Conservation (phyloP, 495 filamentous ascomycete species). For the Symbiotaphrina buchneri region DNA sequence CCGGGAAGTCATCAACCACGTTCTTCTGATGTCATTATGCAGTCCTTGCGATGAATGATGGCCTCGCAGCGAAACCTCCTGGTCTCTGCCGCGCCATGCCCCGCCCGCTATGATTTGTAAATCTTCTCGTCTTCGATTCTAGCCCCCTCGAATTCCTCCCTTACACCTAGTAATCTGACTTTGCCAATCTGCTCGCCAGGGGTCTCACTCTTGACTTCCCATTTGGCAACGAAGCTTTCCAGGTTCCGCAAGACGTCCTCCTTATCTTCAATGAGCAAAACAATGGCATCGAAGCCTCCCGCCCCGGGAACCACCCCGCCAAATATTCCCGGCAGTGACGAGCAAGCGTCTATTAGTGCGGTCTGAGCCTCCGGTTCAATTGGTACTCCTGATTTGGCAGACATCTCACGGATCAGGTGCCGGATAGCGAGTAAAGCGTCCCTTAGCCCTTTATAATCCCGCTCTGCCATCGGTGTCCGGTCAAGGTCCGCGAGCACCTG, state of each 20-base stretch:
- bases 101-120: no score
- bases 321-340: constrained; percentile 50
- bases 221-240: constrained; percentile 35
- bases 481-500: constrained; percentile 21
- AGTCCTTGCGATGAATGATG: no score
- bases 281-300: constrained; percentile 84
- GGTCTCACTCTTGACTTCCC: constrained; percentile 30
- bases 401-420: constrained; percentile 50
- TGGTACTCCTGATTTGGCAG: constrained; percentile 46
- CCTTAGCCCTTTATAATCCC: constrained; percentile 5
- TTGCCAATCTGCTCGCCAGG: constrained; percentile 37
- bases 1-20: no score
- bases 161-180: constrained; percentile 57
- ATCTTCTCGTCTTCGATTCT: constrained; percentile 35
- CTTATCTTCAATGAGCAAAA: constrained; percentile 55
- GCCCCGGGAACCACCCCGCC: constrained; percentile 89
- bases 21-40: no score
- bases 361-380: constrained; percentile 84
- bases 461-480: neutral
- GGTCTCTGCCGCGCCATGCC: no score
- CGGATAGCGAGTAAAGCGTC: constrained; percentile 27
- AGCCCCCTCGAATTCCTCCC: constrained; percentile 74
- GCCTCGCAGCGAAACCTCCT: no score
- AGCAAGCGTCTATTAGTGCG: constrained; percentile 53
- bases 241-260: constrained; percentile 38